Evolutionary conservation across 257 asterid species (phyloP), one percentile per base, ranked within the genome.

Genomic region (Verbascum thapsus): DNA sequence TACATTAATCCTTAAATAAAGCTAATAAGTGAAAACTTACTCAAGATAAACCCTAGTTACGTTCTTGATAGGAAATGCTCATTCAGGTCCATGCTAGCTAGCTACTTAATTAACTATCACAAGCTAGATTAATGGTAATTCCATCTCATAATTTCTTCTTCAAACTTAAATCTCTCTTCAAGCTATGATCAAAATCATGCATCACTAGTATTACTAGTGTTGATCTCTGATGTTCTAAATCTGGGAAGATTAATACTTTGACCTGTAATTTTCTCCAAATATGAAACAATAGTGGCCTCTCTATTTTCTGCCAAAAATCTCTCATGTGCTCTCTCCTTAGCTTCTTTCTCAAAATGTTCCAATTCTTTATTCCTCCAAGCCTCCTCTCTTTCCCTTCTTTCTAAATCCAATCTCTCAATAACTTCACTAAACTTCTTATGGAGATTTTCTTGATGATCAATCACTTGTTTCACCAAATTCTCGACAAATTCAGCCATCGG

Each of bases 211-310:
- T n/a, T 59, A 10, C 23, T 13, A 11, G 13, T n/a, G n/a, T 35
- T 17, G 26, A 8, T 6, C 15, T 26, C 52, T 32, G 43, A 32
- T 12, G 64, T 11, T 6, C 57, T 10, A 19, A 51, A 1, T 7
- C 74, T 6, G 19, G 79, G 78, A 20, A 81, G 75, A 8, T 66
- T 53, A 41, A 83, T 71, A 12, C 13, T 71, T 35, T 79, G 78
- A 45, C 88, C 88, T 1, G 89, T 76, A 50, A 88, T 75, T 69
- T 78, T 81, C 61, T 85, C 87, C 70, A 88, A 64, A 63, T 78
- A 81, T 0, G 87, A 69, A 26, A 85, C 71, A 53, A 88, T 78
- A 23, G 81, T 55, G 10, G 80, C 85, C 22, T 83, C 91, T 23
- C 91, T 64, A 52, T 35, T 61, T 4, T 47, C 49, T 0, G 89